Percentiles rank a stretch among this genome's conserved stretches.
phyloP scores from a whole-genome alignment of 331 rosid genomes.

The Prunus yedoensis region DNA sequence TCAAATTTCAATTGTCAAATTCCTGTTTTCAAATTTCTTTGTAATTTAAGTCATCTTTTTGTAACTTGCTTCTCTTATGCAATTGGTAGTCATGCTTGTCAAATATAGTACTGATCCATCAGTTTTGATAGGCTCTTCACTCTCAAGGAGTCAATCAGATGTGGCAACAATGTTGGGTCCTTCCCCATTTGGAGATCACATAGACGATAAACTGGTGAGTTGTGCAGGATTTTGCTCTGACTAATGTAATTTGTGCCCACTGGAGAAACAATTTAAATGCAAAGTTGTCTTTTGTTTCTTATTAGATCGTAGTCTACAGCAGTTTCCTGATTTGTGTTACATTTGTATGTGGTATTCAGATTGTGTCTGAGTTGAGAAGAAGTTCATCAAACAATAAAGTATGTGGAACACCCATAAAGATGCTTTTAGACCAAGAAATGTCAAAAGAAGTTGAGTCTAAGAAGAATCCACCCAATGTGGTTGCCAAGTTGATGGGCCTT shows the following conservation, averaged over 20 bases:
- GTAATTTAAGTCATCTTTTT: neutral
- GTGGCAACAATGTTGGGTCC: slow-evolving; percentile 46
- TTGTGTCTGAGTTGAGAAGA: slow-evolving; percentile 55
- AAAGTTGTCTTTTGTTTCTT: neutral
- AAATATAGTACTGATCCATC: neutral
- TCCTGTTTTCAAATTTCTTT: neutral
- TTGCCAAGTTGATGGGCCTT: slow-evolving; percentile 97
- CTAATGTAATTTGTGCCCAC: neutral
- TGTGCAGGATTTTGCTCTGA: slow-evolving; percentile 18
- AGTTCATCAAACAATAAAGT: slow-evolving; percentile 40
- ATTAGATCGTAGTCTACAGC: slow-evolving; percentile 19
- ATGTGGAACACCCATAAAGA: slow-evolving; percentile 65
- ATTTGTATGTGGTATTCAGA: slow-evolving; percentile 40
- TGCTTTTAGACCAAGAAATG: slow-evolving; percentile 87
- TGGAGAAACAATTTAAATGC: neutral
- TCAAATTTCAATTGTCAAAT: neutral
- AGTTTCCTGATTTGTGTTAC: slow-evolving; percentile 23
- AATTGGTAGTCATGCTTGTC: neutral
- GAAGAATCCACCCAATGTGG: slow-evolving; percentile 67
- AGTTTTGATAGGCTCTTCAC: slow-evolving; percentile 52
- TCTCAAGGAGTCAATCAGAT: slow-evolving; percentile 63
- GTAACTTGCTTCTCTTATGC: neutral
- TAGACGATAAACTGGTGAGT: slow-evolving; percentile 75
- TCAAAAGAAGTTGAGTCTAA: slow-evolving; percentile 60
- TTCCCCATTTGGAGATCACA: slow-evolving; percentile 52